Evolutionary conservation across 2,329 filamentous ascomycete genomes (phyloP).

Genomic region (Penicillium sp.): DNA sequence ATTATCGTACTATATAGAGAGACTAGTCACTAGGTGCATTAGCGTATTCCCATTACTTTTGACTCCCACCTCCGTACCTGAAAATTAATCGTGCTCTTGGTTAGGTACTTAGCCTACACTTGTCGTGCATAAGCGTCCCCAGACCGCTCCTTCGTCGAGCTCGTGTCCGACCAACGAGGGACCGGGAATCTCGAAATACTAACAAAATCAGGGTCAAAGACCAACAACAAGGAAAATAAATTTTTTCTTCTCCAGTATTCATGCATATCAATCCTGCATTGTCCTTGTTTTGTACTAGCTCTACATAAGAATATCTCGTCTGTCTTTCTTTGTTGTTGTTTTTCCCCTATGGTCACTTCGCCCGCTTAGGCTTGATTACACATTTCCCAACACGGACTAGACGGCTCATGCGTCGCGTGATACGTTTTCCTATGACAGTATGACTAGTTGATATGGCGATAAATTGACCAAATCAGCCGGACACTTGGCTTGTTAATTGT

Average conservation of each 20-base stretch:
- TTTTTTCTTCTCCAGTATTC: not conserved
- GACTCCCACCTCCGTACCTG: conserved; percentile 4
- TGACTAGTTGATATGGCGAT: too few relatives aligned
- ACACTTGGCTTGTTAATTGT: too few relatives aligned
- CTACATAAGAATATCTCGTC: too few relatives aligned
- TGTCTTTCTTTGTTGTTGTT: not conserved
- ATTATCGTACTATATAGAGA: too few relatives aligned
- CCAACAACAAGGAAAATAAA: not conserved
- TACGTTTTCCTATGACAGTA: too few relatives aligned
- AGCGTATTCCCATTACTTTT: too few relatives aligned
- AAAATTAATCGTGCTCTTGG: not conserved
- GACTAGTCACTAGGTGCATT: too few relatives aligned
- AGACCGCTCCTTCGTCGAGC: conserved; percentile 11
- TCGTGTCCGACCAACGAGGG: not conserved
- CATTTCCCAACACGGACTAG: too few relatives aligned
- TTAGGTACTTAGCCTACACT: not conserved
- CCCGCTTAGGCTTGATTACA: too few relatives aligned
- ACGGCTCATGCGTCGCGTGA: too few relatives aligned
- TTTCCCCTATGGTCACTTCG: not conserved
- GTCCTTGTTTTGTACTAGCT: too few relatives aligned
- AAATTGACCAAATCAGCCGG: too few relatives aligned
- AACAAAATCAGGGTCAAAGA: not conserved
- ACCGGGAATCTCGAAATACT: not conserved
- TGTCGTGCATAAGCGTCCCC: conserved; percentile 5
- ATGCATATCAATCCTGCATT: not conserved